Evolutionary conservation across 78 protist genomes (phyloP), one percentile per base, ranked within the genome.

Genomic region (Dictyostelium firmibasis): DNA sequence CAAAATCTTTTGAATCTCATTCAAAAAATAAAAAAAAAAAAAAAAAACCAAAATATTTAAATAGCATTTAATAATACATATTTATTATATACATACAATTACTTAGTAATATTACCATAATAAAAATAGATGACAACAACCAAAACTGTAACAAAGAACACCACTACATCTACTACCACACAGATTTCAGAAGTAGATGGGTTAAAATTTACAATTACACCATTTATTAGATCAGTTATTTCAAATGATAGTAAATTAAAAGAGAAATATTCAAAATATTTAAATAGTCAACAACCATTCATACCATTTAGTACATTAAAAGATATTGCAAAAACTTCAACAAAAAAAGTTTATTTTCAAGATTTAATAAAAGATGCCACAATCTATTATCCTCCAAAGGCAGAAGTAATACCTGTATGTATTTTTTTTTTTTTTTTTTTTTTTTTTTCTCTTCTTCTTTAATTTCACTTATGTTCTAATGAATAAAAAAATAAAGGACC

Each of bases 301-400:
- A 82, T 82, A 25, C 50, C 86, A 29, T 82, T 47, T 60, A 38
- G 27, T 35, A 43, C 5, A 2, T 23, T 82, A 8, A 60, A 57
- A 20, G 86, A 82, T 2, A 82, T 81, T 14, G 64, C 86, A 4
- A 82, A 60, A 29, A 29, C 23, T 6, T 13, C 50, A 79, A 38
- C 53, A 4, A 79, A 25, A 5, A 38, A 57, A 5, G 67, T 82
- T 20, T 89, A 78, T 41, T 38, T 89, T 62, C 94, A 89, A 81
- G 94, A 89, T 89, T 31, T 89, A 64, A 29, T 89, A 29, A 78
- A 81, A 81, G 94, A 85, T 62, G 29, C 94, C 5, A 33, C 72
- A 13, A 44, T 89, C 18, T 89, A 89, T 25, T 79, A 79, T 43
- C 85, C 84, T 47, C 87, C 94, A 31, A 89, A 89, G 35, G 81